Conservation (phyloP, 2,329 filamentous ascomycete species). For the Beauveria medogensis region DNA sequence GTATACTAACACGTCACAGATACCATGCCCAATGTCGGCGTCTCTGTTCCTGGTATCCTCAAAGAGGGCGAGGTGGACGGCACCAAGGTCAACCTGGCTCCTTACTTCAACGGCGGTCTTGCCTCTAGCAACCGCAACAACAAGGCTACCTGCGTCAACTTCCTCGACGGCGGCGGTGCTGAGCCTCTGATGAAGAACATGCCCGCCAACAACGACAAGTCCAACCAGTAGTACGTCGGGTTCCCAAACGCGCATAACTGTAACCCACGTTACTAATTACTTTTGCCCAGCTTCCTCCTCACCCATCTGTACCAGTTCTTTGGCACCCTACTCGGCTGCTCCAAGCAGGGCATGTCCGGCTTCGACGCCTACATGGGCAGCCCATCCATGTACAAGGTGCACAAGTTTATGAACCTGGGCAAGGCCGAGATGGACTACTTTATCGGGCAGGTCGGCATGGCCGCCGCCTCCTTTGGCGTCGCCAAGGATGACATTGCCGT, state of each 20-base stretch:
- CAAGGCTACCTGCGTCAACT: conserved; percentile 44
- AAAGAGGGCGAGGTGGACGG: conserved; percentile 41
- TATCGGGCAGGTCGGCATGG: conserved; percentile 48
- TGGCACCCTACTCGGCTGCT: conserved; percentile 49
- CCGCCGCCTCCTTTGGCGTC: conserved; percentile 51
- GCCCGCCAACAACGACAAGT: conserved; percentile 40
- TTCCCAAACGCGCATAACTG: background rate
- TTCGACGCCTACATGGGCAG: conserved; percentile 41
- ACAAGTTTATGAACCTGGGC: conserved; percentile 53
- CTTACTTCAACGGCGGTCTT: conserved; percentile 50
- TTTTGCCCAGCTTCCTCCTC: conserved; percentile 38
- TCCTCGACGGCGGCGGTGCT: conserved; percentile 52
- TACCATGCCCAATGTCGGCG: conserved; percentile 42
- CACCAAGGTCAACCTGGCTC: conserved; percentile 45
- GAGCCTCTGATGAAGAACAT: conserved; percentile 46
- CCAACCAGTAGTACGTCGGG: conserved; percentile 46
- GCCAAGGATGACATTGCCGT: conserved; percentile 40
- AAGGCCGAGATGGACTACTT: conserved; percentile 48
- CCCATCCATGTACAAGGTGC: conserved; percentile 42
- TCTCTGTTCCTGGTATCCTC: conserved; percentile 50
- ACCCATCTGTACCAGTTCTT: conserved; percentile 58
- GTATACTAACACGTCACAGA: conserved; percentile 26
- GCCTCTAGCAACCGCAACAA: conserved; percentile 45
- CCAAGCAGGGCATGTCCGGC: conserved; percentile 37
- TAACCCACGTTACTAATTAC: background rate